Evolutionary conservation across 1,284 basidiomycete species (phyloP).

Genomic region (Trametes pubescens): DNA sequence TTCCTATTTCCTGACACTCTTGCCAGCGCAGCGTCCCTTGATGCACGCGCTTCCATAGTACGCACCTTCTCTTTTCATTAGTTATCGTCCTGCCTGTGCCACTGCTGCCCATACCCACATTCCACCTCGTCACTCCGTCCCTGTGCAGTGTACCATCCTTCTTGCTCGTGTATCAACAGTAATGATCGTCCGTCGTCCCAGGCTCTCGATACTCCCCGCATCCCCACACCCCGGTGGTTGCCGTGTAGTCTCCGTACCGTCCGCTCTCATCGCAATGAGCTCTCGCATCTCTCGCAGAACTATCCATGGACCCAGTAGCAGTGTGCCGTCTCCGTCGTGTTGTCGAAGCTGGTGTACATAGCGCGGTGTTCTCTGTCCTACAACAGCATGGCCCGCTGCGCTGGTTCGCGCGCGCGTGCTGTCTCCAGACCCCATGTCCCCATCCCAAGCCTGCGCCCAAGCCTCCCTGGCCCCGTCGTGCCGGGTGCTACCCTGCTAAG

Average conservation of each 20-base stretch:
- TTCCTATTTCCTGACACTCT: slow-evolving; percentile 5
- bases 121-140: slow-evolving; percentile 17
- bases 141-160: slow-evolving; percentile 27
- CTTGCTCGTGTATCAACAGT: slow-evolving; percentile 33
- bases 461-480: slow-evolving; percentile 20
- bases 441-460: neutral
- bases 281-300: slow-evolving; percentile 22
- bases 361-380: slow-evolving; percentile 6
- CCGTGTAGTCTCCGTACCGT: slow-evolving; percentile 22
- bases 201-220: slow-evolving; percentile 10
- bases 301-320: slow-evolving; percentile 21
- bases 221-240: slow-evolving; percentile 11
- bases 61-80: neutral
- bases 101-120: slow-evolving; percentile 21
- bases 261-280: slow-evolving; percentile 18
- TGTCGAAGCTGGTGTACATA: slow-evolving; percentile 23
- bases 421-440: neutral
- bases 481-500: neutral
- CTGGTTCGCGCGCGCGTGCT: slow-evolving; percentile 16
- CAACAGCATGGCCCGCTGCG: slow-evolving; percentile 6
- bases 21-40: slow-evolving; percentile 19
- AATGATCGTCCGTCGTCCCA: slow-evolving; percentile 23
- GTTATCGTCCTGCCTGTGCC: neutral
- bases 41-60: slow-evolving; percentile 12
- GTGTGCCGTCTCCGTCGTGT: slow-evolving; percentile 16